Evolutionary conservation across 129 eudicot genomes (phyloP).

Genomic region (Centrapalus pauciflorus): DNA sequence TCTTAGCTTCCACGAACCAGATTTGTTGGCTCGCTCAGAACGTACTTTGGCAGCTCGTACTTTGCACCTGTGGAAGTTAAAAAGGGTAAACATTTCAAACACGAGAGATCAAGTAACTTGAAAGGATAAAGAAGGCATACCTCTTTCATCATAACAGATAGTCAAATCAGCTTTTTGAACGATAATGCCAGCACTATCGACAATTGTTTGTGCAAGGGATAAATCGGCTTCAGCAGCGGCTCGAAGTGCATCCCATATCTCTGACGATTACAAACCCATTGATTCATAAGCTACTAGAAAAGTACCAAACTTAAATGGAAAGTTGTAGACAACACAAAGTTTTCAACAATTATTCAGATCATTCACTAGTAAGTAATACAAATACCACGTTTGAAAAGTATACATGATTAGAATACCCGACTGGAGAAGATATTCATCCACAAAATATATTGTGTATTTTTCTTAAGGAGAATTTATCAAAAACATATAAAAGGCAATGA

Average conservation of each 20-base stretch:
- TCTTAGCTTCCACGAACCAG: slow-evolving; percentile 41
- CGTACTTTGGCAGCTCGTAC: slow-evolving; percentile 72
- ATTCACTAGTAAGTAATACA: no score
- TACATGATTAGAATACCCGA: no score
- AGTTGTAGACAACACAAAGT: no score
- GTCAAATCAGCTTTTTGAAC: slow-evolving; percentile 56
- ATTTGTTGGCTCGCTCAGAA: slow-evolving; percentile 66
- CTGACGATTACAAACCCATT: slow-evolving; percentile 25
- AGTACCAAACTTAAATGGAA: not conserved
- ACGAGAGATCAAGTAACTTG: not conserved
- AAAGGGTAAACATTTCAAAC: not conserved
- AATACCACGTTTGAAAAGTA: no score
- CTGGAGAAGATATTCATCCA: no score
- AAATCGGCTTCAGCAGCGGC: slow-evolving; percentile 71
- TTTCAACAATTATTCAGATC: no score
- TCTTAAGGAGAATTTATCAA: not conserved
- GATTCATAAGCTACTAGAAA: not conserved
- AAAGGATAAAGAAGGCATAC: slow-evolving; percentile 16
- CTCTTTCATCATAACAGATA: slow-evolving; percentile 72
- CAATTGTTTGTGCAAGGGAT: slow-evolving; percentile 56
- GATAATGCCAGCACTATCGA: slow-evolving; percentile 74
- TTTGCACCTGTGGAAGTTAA: slow-evolving; percentile 52
- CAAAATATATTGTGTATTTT: not conserved
- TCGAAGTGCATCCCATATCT: slow-evolving; percentile 77
- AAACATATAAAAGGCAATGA: not conserved